phyloP scores from a whole-genome alignment of 2,329 filamentous ascomycete genomes.

The Ceratocystis ficicola region DNA sequence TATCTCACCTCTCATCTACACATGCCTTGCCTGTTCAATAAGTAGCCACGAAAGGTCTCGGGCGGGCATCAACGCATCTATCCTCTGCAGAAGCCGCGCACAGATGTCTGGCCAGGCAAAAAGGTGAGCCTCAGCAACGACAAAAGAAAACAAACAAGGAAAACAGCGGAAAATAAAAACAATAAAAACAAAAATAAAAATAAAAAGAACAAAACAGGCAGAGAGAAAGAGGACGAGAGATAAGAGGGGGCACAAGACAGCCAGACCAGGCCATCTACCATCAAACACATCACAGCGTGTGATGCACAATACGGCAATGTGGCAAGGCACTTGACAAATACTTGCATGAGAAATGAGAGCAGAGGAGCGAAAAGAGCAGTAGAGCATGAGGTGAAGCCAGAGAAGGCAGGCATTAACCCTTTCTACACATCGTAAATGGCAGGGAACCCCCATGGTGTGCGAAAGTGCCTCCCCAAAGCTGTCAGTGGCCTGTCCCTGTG shows the following conservation, averaged over 20 bases:
- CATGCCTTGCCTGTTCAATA: no score
- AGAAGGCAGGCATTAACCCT: background rate
- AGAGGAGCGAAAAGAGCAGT: background rate
- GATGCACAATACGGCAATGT: background rate
- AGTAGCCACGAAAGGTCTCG: background rate
- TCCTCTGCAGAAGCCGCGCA: background rate
- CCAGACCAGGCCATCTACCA: background rate
- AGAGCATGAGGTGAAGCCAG: background rate
- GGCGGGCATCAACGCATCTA: background rate
- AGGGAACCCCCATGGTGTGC: background rate
- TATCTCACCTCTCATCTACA: background rate
- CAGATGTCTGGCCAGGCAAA: background rate
- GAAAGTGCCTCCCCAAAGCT: background rate
- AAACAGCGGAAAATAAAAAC: background rate
- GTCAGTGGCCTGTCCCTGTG: background rate
- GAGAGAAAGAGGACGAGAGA: no score
- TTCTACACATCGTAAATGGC: background rate
- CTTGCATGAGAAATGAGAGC: background rate
- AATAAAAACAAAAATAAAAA: background rate
- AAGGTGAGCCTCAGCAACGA: background rate
- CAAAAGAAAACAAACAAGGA: background rate
- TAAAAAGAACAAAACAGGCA: background rate
- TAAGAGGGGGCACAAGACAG: no score
- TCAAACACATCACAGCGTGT: background rate
- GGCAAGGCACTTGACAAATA: slow-evolving; percentile 7